A percentile compares a stretch with the other conserved stretches of the same genome.
These are phyloP conservation scores for Westerdykella ornata DNA, from an alignment of 2,329 filamentous ascomycete species.

Conservation along the genomic window DNA sequence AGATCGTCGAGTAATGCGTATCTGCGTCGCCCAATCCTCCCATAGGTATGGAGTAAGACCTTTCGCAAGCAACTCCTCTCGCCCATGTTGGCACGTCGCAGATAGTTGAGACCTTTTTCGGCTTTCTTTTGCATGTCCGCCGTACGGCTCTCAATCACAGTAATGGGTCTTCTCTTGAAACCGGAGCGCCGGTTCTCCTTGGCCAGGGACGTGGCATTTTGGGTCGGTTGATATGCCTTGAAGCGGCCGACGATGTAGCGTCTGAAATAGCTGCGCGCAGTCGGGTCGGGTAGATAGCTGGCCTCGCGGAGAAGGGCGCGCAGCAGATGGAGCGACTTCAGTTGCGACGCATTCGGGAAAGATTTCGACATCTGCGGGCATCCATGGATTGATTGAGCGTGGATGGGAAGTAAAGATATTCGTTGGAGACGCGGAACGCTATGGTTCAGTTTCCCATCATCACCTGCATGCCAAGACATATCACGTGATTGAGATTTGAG, in stretches of 20 bases:
- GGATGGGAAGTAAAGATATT: background rate
- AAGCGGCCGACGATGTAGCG: conserved; percentile 46
- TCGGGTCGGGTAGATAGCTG: conserved; percentile 54
- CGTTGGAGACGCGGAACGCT: background rate
- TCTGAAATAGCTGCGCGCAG: conserved; percentile 47
- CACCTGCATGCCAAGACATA: background rate
- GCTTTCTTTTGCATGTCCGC: conserved; percentile 18
- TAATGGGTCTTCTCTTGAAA: conserved; percentile 17
- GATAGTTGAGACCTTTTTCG: conserved; percentile 37
- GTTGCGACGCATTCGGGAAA: conserved; percentile 6
- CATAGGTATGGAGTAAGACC: conserved; percentile 51
- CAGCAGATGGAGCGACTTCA: conserved; percentile 42
- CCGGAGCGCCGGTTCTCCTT: conserved; percentile 14
- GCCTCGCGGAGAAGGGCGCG: conserved; percentile 54
- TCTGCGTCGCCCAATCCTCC: conserved; percentile 49
- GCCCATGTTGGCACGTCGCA: conserved; percentile 53
- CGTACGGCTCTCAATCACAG: conserved; percentile 20
- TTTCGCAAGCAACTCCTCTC: conserved; percentile 46
- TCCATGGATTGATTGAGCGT: background rate
- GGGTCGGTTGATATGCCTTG: conserved; percentile 37
- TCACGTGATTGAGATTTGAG: too few relatives aligned
- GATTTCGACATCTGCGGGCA: background rate
- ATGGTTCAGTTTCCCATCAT: background rate
- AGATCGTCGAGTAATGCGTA: conserved; percentile 38
- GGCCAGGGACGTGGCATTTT: conserved; percentile 16